A percentile compares a stretch with the other conserved stretches of the same genome.
phyloP scores from a whole-genome alignment of 2,329 filamentous ascomycete genomes.

The Chrysoporthe austroafricana region DNA sequence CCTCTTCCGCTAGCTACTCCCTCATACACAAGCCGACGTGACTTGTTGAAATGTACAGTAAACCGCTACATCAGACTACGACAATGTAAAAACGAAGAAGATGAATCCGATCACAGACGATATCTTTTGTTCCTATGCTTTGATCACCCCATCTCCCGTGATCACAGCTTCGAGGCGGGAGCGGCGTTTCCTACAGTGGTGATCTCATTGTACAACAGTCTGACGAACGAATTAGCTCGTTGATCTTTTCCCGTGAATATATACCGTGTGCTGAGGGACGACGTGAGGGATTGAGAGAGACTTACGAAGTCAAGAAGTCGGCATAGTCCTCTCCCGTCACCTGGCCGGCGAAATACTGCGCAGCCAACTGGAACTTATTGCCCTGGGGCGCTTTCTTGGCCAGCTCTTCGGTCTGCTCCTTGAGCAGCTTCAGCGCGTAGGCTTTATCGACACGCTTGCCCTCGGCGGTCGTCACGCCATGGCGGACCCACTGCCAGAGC shows the following conservation, averaged over 20 bases:
- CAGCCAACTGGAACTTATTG: constrained; percentile 89
- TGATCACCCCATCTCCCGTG: no score
- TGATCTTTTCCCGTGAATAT: no score
- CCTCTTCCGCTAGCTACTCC: no score
- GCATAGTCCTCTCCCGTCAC: constrained; percentile 97
- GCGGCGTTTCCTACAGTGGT: constrained; percentile 68
- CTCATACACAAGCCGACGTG: no score
- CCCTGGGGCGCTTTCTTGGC: constrained; percentile 76
- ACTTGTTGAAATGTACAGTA: not conserved
- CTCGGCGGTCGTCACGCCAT: constrained; percentile 75
- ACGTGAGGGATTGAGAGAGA: constrained; percentile 25
- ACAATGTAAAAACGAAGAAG: not conserved
- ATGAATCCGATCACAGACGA: not conserved
- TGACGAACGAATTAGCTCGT: constrained; percentile 40
- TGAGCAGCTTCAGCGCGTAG: constrained; percentile 83
- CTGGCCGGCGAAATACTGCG: constrained; percentile 90
- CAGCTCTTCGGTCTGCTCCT: constrained; percentile 81
- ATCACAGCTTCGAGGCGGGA: constrained; percentile 67
- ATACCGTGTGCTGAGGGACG: not conserved
- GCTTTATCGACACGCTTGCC: constrained; percentile 93
- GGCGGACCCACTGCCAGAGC: constrained; percentile 92
- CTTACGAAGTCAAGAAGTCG: constrained; percentile 87
- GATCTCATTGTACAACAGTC: constrained; percentile 86
- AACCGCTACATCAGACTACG: no score
- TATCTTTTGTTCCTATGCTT: not conserved